Evolutionary conservation across 805 yeast genomes (phyloP).

Genomic region (Saccharomyces paradoxus): DNA sequence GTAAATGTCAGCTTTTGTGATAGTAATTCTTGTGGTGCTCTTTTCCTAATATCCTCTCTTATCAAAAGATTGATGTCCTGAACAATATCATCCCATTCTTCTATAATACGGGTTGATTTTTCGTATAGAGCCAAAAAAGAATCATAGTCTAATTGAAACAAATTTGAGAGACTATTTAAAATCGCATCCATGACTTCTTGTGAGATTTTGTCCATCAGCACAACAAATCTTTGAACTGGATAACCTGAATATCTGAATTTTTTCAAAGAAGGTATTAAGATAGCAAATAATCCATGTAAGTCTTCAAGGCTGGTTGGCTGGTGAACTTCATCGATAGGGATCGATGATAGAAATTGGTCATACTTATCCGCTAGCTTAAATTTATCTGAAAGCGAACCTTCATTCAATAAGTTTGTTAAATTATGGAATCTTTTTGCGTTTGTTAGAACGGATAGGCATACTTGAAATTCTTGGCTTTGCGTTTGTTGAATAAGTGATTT

Average conservation of each 20-base stretch:
- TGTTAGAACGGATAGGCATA: constrained; percentile 53
- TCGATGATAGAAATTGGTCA: constrained; percentile 55
- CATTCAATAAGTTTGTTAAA: constrained; percentile 62
- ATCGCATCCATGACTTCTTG: constrained; percentile 45
- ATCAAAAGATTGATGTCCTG: constrained; percentile 55
- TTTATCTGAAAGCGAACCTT: constrained; percentile 57
- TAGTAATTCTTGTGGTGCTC: constrained; percentile 57
- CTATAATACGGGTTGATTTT: constrained; percentile 32
- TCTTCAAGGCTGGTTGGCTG: constrained; percentile 39
- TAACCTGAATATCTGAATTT: constrained; percentile 51
- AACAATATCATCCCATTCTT: constrained; percentile 50
- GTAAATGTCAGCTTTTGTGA: constrained; percentile 52
- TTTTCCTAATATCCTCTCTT: constrained; percentile 65
- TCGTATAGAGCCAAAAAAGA: constrained; percentile 29
- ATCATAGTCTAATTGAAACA: constrained; percentile 38
- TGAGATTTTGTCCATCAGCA: constrained; percentile 58
- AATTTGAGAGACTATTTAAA: constrained; percentile 32
- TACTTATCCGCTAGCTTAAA: constrained; percentile 44
- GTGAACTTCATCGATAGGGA: constrained; percentile 56
- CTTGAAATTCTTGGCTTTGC: constrained; percentile 41
- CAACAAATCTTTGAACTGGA: constrained; percentile 57
- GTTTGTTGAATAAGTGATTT: constrained; percentile 50
- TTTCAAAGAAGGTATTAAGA: constrained; percentile 55
- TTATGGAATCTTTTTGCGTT: constrained; percentile 74
- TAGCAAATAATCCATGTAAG: constrained; percentile 38